These are phyloP conservation scores for Phyllosticta capitalensis DNA, from an alignment of 2,329 filamentous ascomycete species.

Conservation along the genomic window DNA sequence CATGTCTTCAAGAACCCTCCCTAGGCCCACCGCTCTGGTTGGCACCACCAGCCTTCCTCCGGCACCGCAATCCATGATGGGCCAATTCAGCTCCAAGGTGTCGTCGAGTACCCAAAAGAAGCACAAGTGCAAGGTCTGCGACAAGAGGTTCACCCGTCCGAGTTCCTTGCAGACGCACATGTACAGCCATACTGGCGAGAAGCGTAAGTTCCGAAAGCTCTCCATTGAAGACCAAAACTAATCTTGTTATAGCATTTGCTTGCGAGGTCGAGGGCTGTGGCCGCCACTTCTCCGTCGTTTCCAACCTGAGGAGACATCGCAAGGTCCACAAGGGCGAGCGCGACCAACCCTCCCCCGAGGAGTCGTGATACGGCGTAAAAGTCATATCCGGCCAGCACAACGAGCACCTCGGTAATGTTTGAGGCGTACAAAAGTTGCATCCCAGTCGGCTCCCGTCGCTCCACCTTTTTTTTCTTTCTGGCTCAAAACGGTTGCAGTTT, in stretches of 20 bases:
- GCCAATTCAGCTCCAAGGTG: constrained; percentile 93
- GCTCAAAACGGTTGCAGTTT: neutral
- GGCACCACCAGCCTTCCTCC: constrained; percentile 55
- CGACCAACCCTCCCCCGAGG: constrained; percentile 39
- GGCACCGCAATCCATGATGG: constrained; percentile 95
- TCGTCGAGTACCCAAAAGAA: constrained; percentile 96
- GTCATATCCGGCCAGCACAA: neutral
- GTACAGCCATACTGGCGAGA: constrained; percentile 97
- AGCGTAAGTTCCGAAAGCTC: constrained; percentile 58
- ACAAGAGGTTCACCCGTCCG: constrained; percentile 91
- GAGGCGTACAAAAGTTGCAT: neutral
- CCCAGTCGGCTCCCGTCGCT: neutral
- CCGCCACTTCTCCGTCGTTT: constrained; percentile 93
- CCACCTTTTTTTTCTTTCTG: neutral
- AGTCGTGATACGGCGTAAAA: constrained; percentile 23
- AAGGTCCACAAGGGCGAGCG: constrained; percentile 85
- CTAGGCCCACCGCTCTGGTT: constrained; percentile 60
- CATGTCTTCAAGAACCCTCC: constrained; percentile 70
- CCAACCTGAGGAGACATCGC: constrained; percentile 84
- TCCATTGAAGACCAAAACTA: constrained; percentile 14
- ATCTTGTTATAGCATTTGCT: constrained; percentile 60
- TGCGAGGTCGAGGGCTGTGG: constrained; percentile 94
- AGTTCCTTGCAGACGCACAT: constrained; percentile 95
- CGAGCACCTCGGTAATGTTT: neutral
- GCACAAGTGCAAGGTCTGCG: constrained; percentile 98